A percentile compares a stretch with the other conserved stretches of the same genome.
Conservation (phyloP, 1,284 basidiomycete genomes). For the Cryptococcus wingfieldii region DNA sequence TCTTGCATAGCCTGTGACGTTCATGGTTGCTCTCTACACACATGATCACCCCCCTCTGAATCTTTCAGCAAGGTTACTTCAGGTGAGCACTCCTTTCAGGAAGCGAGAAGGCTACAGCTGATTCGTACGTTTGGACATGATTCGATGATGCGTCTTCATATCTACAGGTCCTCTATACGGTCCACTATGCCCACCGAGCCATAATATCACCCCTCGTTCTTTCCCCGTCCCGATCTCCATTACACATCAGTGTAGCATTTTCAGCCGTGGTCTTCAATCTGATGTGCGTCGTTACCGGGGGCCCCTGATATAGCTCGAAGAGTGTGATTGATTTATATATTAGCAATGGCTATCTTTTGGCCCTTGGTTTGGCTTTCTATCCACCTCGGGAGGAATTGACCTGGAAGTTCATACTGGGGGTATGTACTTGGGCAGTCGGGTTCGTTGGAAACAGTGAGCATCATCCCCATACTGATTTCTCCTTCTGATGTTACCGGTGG, state of each 20-base stretch:
- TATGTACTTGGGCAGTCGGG: constrained; percentile 64
- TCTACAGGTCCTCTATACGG: constrained; percentile 55
- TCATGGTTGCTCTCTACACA: constrained; percentile 31
- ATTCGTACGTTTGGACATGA: too few species aligned
- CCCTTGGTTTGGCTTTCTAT: constrained; percentile 25
- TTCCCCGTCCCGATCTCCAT: constrained; percentile 71
- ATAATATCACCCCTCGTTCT: constrained; percentile 70
- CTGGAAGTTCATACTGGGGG: constrained; percentile 60
- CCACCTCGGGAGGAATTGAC: constrained; percentile 25
- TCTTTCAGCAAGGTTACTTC: constrained; percentile 57
- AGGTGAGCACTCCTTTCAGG: constrained; percentile 26
- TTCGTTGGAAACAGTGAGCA: constrained; percentile 61
- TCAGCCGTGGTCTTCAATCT: constrained; percentile 64
- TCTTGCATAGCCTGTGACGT: constrained; percentile 51
- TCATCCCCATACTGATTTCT: neutral
- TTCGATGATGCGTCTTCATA: neutral
- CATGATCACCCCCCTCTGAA: constrained; percentile 40
- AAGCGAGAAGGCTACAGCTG: too few species aligned
- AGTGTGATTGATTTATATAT: constrained; percentile 1
- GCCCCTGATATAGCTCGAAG: constrained; percentile 50
- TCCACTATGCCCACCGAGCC: constrained; percentile 81
- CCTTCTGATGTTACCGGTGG: neutral
- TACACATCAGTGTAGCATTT: constrained; percentile 65
- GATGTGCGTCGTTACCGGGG: constrained; percentile 62
- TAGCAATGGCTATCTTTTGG: constrained; percentile 31